phyloP scores from a whole-genome alignment of 352 stramenopile species.

The Pythium dissotocum region DNA sequence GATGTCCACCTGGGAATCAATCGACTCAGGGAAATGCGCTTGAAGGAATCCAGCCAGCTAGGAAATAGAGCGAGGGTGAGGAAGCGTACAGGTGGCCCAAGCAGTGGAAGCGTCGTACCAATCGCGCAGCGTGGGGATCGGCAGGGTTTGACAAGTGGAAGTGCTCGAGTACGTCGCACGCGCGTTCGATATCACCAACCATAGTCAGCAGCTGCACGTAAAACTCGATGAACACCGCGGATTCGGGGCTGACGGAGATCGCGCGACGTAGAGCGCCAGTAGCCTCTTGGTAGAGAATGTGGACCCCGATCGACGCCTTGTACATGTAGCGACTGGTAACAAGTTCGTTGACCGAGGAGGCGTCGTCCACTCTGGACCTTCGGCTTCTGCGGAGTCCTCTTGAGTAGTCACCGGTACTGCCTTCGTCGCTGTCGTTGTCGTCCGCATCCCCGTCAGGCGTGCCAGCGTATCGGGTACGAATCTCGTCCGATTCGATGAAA shows the following conservation, averaged over 20 bases:
- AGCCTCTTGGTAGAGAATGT: slow-evolving; percentile 78
- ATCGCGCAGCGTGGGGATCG: slow-evolving; percentile 62
- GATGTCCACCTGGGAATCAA: slow-evolving; percentile 22
- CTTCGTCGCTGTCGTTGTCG: slow-evolving; percentile 22
- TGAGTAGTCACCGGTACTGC: not conserved
- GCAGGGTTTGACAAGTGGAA: slow-evolving; percentile 60
- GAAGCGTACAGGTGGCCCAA: not conserved
- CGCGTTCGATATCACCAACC: slow-evolving; percentile 52
- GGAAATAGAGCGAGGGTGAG: not conserved
- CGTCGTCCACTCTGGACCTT: not conserved
- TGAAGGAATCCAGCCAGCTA: slow-evolving; percentile 30
- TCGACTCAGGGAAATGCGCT: slow-evolving; percentile 32
- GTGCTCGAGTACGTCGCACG: slow-evolving; percentile 73
- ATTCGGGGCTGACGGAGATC: slow-evolving; percentile 53
- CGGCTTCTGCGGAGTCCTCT: slow-evolving; percentile 4
- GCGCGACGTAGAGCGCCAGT: slow-evolving; percentile 54
- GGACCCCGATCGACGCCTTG: slow-evolving; percentile 62
- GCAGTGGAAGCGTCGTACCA: slow-evolving; percentile 43
- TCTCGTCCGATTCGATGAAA: slow-evolving; percentile 70
- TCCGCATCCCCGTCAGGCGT: slow-evolving; percentile 33
- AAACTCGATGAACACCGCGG: slow-evolving; percentile 65
- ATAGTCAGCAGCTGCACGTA: slow-evolving; percentile 75
- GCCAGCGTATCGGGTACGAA: slow-evolving; percentile 48
- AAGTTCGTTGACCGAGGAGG: slow-evolving; percentile 23
- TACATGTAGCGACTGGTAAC: slow-evolving; percentile 65